Base-by-base conservation (phyloP, 495 filamentous ascomycete genomes). In the Aspergillus egyptiacus region DNA sequence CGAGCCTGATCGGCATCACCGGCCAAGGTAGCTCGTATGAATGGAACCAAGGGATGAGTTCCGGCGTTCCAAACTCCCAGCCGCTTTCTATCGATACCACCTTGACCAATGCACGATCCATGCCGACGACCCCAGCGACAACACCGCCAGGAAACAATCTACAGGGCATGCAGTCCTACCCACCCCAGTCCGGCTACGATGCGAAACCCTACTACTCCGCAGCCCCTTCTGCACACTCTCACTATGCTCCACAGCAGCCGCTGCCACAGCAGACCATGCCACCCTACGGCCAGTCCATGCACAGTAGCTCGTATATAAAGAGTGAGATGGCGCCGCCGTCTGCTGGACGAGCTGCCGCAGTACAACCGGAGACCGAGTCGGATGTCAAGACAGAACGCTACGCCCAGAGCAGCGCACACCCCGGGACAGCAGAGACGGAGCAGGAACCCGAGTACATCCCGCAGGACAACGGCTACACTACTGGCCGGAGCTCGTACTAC, bases 301-400 rank as follows among this genome's bases (percentile, higher is more conserved):
- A 73, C 34, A 60, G 73, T n/a, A 77, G 64, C 50, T 69, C 73
- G n/a, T 95, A 95, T 58, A 73, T 89, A 53, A 95, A 91, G 70
- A 86, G 70, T 56, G 91, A 96, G 42, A 96, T 97, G 90, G 90
- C 85, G 0, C 91, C 91, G 7, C 91, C 91, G 6, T 89, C 91
- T 3, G 77, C 87, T 6, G 79, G 72, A 41, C 74, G 85, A 36
- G 70, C 77, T 5, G 57, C 76, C 17, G 68, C 72, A 24, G 64
- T 73, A 3, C 80, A 75, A 17, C 50, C 72, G 2, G 80, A 83
- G 42, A 55, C 72, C 10, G 86, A 91, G 39, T 71, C 80, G 11
- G 87, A 94, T 50, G 60, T 74, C n/a, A 91, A 95, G 65, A 68
- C 63, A 72, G 54, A 91, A 79, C 61, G 83, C 70, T 59, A 78